phyloP scores from a whole-genome alignment of 75 land plant species.

The Pinus taeda region DNA sequence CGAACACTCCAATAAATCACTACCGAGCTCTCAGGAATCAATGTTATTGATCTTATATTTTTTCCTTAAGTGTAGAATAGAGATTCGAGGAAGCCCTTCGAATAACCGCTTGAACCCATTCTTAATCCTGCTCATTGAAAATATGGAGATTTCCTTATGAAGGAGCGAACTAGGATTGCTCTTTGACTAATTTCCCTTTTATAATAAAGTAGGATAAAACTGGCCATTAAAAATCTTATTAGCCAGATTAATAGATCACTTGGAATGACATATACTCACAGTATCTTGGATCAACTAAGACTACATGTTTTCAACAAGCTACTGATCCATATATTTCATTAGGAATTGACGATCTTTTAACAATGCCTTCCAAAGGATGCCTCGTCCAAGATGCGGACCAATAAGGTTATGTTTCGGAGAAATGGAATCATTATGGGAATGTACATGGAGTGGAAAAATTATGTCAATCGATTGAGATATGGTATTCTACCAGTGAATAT shows the following conservation, averaged over 20 bases:
- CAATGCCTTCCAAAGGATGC: not conserved
- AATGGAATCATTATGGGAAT: conserved; percentile 13
- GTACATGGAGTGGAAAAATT: conserved; percentile 16
- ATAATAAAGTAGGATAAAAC: conserved; percentile 12
- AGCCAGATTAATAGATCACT: conserved; percentile 20
- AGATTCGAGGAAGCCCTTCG: no score
- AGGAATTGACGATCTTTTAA: conserved; percentile 11
- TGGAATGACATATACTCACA: conserved; percentile 4
- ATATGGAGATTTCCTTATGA: no score
- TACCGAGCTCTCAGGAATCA: no score
- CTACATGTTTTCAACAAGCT: not conserved
- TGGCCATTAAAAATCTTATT: conserved; percentile 13
- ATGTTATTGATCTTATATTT: no score
- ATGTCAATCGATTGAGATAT: conserved; percentile 10
- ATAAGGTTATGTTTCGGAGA: not conserved
- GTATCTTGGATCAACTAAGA: not conserved
- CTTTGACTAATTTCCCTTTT: not conserved
- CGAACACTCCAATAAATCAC: no score
- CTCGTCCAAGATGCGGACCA: not conserved
- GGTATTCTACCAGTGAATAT: conserved; percentile 17
- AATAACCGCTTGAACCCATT: no score
- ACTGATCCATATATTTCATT: not conserved
- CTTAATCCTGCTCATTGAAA: no score
- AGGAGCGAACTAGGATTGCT: no score
- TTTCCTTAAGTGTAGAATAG: no score